Percentiles rank a stretch among this genome's conserved stretches.
phyloP scores from a whole-genome alignment of 768 basidiomycete species.

The Lentinula sp. region DNA sequence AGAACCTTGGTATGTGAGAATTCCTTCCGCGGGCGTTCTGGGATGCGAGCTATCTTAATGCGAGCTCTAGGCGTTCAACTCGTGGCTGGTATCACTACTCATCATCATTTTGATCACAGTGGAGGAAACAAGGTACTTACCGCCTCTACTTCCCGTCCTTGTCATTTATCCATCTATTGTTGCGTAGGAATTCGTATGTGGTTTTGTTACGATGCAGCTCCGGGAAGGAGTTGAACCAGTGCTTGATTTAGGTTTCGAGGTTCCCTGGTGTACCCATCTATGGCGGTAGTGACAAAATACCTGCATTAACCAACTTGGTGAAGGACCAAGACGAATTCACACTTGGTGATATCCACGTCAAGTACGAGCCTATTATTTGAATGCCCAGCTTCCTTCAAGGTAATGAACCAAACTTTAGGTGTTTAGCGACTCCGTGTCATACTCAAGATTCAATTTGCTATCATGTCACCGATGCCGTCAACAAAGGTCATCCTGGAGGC shows the following conservation, averaged over 20 bases:
- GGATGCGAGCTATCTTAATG: not conserved
- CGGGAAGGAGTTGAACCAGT: not conserved
- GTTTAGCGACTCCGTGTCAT: conserved; percentile 87
- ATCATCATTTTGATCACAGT: conserved; percentile 85
- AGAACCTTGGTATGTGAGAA: conserved; percentile 31
- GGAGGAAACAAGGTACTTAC: conserved; percentile 6
- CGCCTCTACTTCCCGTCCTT: not conserved
- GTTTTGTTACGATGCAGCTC: not conserved
- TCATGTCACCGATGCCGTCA: conserved; percentile 51
- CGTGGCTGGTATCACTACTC: conserved; percentile 79
- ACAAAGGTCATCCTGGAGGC: conserved; percentile 52
- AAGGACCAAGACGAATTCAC: conserved; percentile 78
- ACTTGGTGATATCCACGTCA: conserved; percentile 61
- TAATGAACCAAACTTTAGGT: conserved; percentile 34
- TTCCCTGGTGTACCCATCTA: conserved; percentile 57
- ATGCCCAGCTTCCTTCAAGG: not conserved
- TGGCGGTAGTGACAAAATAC: conserved; percentile 71
- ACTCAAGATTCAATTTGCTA: conserved; percentile 97
- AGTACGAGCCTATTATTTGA: conserved; percentile 26
- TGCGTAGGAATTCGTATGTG: conserved; percentile 46
- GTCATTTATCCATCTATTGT: not conserved
- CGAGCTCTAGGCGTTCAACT: conserved; percentile 40
- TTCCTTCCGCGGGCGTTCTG: not conserved
- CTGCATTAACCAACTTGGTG: conserved; percentile 64
- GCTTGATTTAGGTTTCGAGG: conserved; percentile 27